These are phyloP conservation scores for Simplicillium aogashimaense DNA, from an alignment of 2,329 filamentous ascomycete genomes.

Conservation along the genomic window DNA sequence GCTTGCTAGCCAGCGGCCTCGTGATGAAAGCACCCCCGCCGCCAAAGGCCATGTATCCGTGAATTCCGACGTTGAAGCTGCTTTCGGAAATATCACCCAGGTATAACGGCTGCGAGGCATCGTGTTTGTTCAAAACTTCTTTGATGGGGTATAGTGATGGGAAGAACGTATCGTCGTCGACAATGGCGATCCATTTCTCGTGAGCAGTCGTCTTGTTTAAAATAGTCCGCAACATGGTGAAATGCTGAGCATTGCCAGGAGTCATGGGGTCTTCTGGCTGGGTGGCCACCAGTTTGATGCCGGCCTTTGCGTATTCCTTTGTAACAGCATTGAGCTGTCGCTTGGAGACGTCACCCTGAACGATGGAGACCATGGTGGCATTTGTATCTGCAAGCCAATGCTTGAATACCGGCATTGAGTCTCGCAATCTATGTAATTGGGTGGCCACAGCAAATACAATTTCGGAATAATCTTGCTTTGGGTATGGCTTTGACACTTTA, in stretches of 20 bases:
- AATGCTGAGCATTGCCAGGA: conserved; percentile 44
- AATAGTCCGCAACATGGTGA: conserved; percentile 42
- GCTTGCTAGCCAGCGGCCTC: conserved; percentile 35
- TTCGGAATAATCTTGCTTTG: conserved; percentile 32
- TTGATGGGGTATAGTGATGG: conserved; percentile 40
- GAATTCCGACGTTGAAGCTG: conserved; percentile 36
- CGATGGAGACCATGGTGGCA: conserved; percentile 38
- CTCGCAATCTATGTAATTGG: conserved; percentile 35
- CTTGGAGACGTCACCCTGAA: conserved; percentile 27
- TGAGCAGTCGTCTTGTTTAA: conserved; percentile 28
- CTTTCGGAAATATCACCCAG: conserved; percentile 50
- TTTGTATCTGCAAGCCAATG: conserved; percentile 45
- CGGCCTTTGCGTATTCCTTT: conserved; percentile 15
- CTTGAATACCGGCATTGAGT: conserved; percentile 39
- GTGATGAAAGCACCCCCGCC: conserved; percentile 51
- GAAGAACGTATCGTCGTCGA: conserved; percentile 58
- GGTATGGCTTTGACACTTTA: conserved; percentile 33
- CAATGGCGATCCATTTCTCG: conserved; percentile 45
- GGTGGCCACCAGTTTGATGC: conserved; percentile 23
- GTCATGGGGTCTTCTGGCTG: conserved; percentile 21
- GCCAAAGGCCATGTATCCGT: conserved; percentile 51
- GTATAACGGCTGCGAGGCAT: conserved; percentile 39
- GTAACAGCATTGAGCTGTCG: conserved; percentile 19
- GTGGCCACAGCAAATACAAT: conserved; percentile 50
- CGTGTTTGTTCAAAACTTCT: conserved; percentile 33